phyloP scores from a whole-genome alignment of 352 stramenopile species.

The Phytophthora macrochlamydospora region DNA sequence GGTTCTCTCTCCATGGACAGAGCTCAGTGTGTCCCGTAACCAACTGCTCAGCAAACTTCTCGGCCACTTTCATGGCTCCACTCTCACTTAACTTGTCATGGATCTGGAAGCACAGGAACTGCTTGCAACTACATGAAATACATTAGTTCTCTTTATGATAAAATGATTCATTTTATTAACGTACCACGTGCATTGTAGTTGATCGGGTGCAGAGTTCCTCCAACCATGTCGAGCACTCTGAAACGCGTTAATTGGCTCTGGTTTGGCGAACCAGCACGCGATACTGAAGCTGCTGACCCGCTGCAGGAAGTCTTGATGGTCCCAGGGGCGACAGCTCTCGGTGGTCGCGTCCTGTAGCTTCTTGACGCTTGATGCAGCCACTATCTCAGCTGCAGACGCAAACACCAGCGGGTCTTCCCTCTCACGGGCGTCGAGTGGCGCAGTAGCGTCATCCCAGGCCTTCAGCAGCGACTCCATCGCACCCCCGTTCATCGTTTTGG shows the following conservation, averaged over 20 bases:
- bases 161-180: constrained; percentile 5
- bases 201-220: constrained; percentile 48
- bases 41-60: constrained; percentile 46
- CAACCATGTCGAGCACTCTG: constrained; percentile 61
- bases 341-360: constrained; percentile 1
- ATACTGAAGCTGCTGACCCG: constrained; percentile 63
- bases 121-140: constrained; percentile 39
- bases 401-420: constrained; percentile 29
- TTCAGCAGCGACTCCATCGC: constrained; percentile 30
- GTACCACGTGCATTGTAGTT: constrained; percentile 53
- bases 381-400: constrained; percentile 1
- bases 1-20: constrained; percentile 68
- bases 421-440: constrained; percentile 32
- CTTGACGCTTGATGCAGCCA: constrained; percentile 1
- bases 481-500: neutral
- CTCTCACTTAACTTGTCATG: constrained; percentile 48
- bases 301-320: constrained; percentile 49
- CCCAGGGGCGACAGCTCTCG: constrained; percentile 48
- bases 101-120: constrained; percentile 60
- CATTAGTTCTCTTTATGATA: too few species aligned
- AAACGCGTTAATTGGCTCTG: constrained; percentile 45
- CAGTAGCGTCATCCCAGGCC: constrained; percentile 40
- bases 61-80: constrained; percentile 42
- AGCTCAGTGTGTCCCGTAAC: constrained; percentile 43
- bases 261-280: constrained; percentile 71